A percentile compares a stretch with the other conserved stretches of the same genome.
Evolutionary conservation across 805 yeast species (phyloP).

Genomic region (Blastobotrys attinorum): DNA sequence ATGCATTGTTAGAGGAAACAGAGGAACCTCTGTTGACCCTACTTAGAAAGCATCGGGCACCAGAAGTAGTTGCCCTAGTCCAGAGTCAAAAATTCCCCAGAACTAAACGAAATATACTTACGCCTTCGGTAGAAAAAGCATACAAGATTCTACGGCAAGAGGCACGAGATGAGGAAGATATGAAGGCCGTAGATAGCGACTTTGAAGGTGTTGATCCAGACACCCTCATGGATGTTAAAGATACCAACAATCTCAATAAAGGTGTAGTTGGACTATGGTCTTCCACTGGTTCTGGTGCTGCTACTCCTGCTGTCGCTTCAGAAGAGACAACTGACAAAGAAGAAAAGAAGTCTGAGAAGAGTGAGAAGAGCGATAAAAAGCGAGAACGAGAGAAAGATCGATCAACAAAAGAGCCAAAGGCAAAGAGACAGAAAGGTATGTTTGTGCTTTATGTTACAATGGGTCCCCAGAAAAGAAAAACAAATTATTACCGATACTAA

Average conservation of each 20-base stretch:
- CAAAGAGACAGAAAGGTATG: slow-evolving; percentile 35
- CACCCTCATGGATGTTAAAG: slow-evolving; percentile 51
- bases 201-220: slow-evolving; percentile 32
- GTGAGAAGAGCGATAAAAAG: slow-evolving; percentile 10
- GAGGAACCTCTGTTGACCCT: slow-evolving; percentile 17
- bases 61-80: slow-evolving; percentile 5
- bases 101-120: slow-evolving; percentile 56
- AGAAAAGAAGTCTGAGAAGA: slow-evolving; percentile 2
- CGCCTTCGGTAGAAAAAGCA: slow-evolving; percentile 55
- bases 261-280: slow-evolving; percentile 68
- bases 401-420: slow-evolving; percentile 3
- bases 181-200: slow-evolving; percentile 31
- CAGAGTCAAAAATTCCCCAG: slow-evolving; percentile 51
- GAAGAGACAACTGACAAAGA: slow-evolving; percentile 3
- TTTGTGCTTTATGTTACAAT: too few species aligned
- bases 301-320: too few species aligned
- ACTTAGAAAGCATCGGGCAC: slow-evolving; percentile 40
- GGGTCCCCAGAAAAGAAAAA: background rate
- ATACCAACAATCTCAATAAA: slow-evolving; percentile 65
- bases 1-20: slow-evolving; percentile 4
- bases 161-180: slow-evolving; percentile 45
- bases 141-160: slow-evolving; percentile 48
- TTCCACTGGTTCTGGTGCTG: slow-evolving; percentile 17
- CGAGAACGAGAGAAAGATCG: slow-evolving; percentile 10
- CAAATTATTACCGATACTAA: slow-evolving; percentile 23